phyloP scores from a whole-genome alignment of 176 grass and related monocot species.

The Avena sativa region DNA sequence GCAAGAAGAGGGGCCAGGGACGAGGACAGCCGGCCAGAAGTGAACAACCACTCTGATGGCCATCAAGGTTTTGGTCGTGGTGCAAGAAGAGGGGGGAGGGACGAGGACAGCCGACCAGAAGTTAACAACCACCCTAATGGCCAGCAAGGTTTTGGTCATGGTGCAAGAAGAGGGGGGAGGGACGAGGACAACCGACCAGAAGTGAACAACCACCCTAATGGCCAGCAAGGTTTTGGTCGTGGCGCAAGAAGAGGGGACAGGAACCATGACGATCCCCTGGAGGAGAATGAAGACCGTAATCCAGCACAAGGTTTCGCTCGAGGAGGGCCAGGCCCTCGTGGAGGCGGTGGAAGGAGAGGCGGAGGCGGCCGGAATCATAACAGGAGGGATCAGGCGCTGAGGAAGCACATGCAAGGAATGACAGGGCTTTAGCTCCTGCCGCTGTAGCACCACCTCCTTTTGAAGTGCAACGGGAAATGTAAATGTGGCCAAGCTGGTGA shows the following conservation, averaged over 20 bases:
- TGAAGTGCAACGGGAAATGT: conserved; percentile 16
- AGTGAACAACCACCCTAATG: conserved; percentile 31
- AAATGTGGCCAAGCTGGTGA: conserved; percentile 37
- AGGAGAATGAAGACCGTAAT: conserved; percentile 38
- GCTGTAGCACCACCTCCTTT: neutral
- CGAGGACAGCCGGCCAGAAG: neutral
- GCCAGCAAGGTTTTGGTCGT: conserved; percentile 48
- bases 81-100: conserved; percentile 47
- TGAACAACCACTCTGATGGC: conserved; percentile 26
- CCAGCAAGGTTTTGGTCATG: conserved; percentile 43
- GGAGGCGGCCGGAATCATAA: conserved; percentile 58
- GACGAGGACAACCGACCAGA: conserved; percentile 19
- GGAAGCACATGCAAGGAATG: conserved; percentile 77
- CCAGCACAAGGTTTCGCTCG: conserved; percentile 40
- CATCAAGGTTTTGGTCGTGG: conserved; percentile 54
- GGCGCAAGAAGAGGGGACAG: conserved; percentile 47
- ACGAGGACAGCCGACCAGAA: conserved; percentile 23
- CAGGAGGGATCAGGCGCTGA: conserved; percentile 72
- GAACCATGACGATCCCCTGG: conserved; percentile 35
- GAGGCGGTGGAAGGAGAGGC: conserved; percentile 59
- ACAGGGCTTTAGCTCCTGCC: conserved; percentile 50
- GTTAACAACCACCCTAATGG: conserved; percentile 3
- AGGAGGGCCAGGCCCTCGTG: conserved; percentile 42
- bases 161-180: conserved; percentile 51
- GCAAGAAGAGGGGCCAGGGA: conserved; percentile 31